phyloP scores from a whole-genome alignment of 169 alveolate genomes.

The Plasmodium malariae region DNA sequence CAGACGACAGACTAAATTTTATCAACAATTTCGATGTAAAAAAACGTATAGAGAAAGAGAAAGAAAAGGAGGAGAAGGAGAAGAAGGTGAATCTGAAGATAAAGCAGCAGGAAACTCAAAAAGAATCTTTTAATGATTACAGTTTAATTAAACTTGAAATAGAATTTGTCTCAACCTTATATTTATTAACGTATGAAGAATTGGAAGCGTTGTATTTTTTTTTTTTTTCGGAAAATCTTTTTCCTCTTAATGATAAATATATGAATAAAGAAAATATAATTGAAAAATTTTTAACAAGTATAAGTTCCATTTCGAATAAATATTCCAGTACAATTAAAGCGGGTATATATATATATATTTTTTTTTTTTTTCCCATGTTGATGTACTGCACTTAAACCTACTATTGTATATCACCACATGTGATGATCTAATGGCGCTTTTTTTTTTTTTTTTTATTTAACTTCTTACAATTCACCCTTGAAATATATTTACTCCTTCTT shows the following conservation, averaged over 20 bases:
- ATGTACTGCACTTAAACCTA: too few species aligned
- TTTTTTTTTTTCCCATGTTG: too few species aligned
- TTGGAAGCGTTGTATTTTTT: constrained; percentile 16
- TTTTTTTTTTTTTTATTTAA: too few species aligned
- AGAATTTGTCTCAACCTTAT: constrained; percentile 61
- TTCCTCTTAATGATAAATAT: constrained; percentile 49
- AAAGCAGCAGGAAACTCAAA: constrained; percentile 25
- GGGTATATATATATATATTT: too few species aligned
- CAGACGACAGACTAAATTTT: constrained; percentile 48
- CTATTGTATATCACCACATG: too few species aligned
- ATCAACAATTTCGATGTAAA: constrained; percentile 50
- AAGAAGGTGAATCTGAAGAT: too few species aligned
- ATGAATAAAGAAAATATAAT: constrained; percentile 46
- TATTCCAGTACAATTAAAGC: constrained; percentile 37
- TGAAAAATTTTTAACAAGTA: constrained; percentile 45
- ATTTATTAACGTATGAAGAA: constrained; percentile 67
- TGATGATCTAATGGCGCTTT: too few species aligned
- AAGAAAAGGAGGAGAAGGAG: too few species aligned
- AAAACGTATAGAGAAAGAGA: constrained; percentile 15
- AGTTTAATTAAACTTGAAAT: constrained; percentile 64
- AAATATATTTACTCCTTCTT: not conserved
- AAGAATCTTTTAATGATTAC: constrained; percentile 24
- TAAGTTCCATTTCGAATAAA: constrained; percentile 50
- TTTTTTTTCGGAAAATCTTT: constrained; percentile 49
- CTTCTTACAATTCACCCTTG: too few species aligned